A percentile compares a stretch with the other conserved stretches of the same genome.
These are phyloP conservation scores for Yamadazyma songkhlaensis DNA, from an alignment of 1,139 yeast species.

Conservation along the genomic window DNA sequence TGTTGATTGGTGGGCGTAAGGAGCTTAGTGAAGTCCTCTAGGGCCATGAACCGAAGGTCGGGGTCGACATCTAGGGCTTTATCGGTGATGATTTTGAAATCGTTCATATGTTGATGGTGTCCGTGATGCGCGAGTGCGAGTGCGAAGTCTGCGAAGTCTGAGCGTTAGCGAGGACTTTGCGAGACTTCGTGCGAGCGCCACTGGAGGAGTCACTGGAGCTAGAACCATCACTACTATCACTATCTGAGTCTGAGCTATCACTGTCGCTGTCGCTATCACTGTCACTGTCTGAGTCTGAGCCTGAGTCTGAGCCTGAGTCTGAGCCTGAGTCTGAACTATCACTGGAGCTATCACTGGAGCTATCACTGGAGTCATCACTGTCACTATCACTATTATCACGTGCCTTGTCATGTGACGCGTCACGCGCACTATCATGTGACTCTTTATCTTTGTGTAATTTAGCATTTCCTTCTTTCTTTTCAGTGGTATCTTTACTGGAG, in stretches of 20 bases:
- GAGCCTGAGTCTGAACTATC: too few relatives aligned
- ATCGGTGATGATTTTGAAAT: slow-evolving; percentile 33
- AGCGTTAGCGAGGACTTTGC: too few relatives aligned
- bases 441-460: too few relatives aligned
- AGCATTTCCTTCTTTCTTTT: neutral
- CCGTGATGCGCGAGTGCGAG: too few relatives aligned
- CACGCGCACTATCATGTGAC: too few relatives aligned
- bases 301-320: too few relatives aligned
- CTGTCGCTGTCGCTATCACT: slow-evolving; percentile 5
- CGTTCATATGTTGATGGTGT: slow-evolving; percentile 12
- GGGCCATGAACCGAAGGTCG: slow-evolving; percentile 83
- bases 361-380: slow-evolving; percentile 6
- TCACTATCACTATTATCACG: slow-evolving; percentile 1
- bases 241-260: neutral
- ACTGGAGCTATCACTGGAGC: slow-evolving; percentile 5
- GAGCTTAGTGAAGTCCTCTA: slow-evolving; percentile 65
- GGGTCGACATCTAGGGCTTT: slow-evolving; percentile 70
- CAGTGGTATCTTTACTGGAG: neutral
- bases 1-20: slow-evolving; percentile 24
- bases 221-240: slow-evolving; percentile 1
- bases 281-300: slow-evolving; percentile 2
- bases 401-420: slow-evolving; percentile 4
- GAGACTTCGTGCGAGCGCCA: slow-evolving; percentile 1
- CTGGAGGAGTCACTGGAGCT: slow-evolving; percentile 4
- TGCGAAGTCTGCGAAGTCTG: too few relatives aligned